These are phyloP conservation scores for Lyophyllum atratum DNA, from an alignment of 768 basidiomycete genomes.

Conservation along the genomic window DNA sequence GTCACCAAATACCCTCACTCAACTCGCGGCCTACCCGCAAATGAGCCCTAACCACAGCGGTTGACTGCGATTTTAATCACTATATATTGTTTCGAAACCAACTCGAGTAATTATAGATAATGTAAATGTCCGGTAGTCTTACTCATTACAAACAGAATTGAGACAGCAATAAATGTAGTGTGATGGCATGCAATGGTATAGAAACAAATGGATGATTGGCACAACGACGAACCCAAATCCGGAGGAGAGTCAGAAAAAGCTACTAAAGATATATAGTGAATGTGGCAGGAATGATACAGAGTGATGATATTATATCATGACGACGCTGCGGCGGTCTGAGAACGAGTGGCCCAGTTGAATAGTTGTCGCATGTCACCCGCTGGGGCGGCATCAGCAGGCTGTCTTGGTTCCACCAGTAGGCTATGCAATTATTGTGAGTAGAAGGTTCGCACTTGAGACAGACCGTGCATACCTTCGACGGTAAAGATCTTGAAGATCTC, in stretches of 20 bases:
- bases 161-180: constrained; percentile 23
- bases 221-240: constrained; percentile 18
- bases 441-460: constrained; percentile 18
- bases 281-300: constrained; percentile 9
- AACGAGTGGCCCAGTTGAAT: constrained; percentile 77
- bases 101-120: constrained; percentile 19
- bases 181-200: constrained; percentile 18
- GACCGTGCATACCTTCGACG: constrained; percentile 75
- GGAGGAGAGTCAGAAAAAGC: constrained; percentile 15
- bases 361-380: constrained; percentile 73
- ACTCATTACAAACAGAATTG: constrained; percentile 20
- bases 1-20: constrained; percentile 45
- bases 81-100: background rate
- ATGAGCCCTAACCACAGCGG: constrained; percentile 3
- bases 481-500: constrained; percentile 85
- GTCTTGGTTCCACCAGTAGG: constrained; percentile 82
- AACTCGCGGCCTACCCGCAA: background rate
- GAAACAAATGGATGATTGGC: constrained; percentile 12
- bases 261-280: constrained; percentile 16
- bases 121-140: constrained; percentile 13
- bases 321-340: constrained; percentile 32
- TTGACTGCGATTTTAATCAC: background rate
- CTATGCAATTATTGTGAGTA: constrained; percentile 35
- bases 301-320: constrained; percentile 53
- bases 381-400: constrained; percentile 70